Evolutionary conservation across 805 yeast species (phyloP), one percentile per base, ranked within the genome.

Genomic region (Clavispora santaluciae): DNA sequence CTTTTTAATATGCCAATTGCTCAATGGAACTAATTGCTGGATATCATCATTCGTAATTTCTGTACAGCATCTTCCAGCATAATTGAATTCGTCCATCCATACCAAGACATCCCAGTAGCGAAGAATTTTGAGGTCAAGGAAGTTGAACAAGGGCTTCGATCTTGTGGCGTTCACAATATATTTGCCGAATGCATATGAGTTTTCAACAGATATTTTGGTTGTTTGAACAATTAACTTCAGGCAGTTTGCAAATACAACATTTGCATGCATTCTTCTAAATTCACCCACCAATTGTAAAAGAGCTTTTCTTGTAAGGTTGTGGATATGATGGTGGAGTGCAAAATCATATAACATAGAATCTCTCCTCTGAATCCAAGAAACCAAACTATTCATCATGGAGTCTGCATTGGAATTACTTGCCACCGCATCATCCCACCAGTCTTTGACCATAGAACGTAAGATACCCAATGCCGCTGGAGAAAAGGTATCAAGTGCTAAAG

Each of bases 81-180:
- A 89, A 56, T 93, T 93, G 53, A 77, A 78, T 51, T 83, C 81
- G 58, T 93, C 96, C 95, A 91, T 86, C 98, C 97, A 95, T 2
- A 93, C 66, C 48, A 93, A 66, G n/a, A 83, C 55, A 59, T 93
- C 97, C 99, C 99, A 93, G 56, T 86, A 89, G 53, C 79, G 80
- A 10, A 70, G 73, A 31, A 91, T 82, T 16, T 68, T 64, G 48
- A 93, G 63, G 50, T 90, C 97, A 50, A 93, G 65, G 58, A 80
- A 89, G 50, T 83, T 79, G 66, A 93, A 93, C 49, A 89, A 62
- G 0, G 95, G 91, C 51, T 81, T 85, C 0, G 88, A 72, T 53
- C 96, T 71, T 3, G 87, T 79, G 1, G 95, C 80, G 49, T 84
- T 83, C 21, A 86, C 73, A 33, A 87, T 70, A 56, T 88, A 88